These are phyloP conservation scores for Hyparrhenia diplandra DNA, from an alignment of 176 grass and related monocot species.

Conservation along the genomic window DNA sequence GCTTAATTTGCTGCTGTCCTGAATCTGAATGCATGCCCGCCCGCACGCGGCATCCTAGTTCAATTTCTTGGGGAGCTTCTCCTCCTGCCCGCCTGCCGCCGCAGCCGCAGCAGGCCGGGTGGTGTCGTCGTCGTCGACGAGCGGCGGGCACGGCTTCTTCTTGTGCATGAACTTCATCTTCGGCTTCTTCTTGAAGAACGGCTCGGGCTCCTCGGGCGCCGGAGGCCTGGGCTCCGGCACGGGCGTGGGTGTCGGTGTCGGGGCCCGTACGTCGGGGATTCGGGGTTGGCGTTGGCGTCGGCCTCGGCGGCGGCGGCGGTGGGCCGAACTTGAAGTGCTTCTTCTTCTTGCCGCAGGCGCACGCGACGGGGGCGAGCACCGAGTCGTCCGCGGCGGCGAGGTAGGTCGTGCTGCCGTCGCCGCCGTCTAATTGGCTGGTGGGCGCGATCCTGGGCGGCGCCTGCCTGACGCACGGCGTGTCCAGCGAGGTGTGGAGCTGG, in stretches of 20 bases:
- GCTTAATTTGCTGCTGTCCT: background rate
- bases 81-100: background rate
- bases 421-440: background rate
- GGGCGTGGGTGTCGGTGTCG: constrained; percentile 13
- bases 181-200: constrained; percentile 52
- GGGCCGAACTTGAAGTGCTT: constrained; percentile 49
- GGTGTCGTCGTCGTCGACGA: constrained; percentile 20
- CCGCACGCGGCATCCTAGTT: background rate
- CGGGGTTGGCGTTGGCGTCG: background rate
- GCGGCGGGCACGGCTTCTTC: constrained; percentile 64
- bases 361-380: constrained; percentile 25
- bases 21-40: background rate
- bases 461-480: constrained; percentile 48
- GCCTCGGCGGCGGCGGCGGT: constrained; percentile 45
- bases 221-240: constrained; percentile 22
- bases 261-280: constrained; percentile 30
- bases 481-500: constrained; percentile 44
- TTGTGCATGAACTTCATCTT: constrained; percentile 55
- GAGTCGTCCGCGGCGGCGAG: constrained; percentile 21
- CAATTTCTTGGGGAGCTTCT: background rate
- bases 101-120: background rate
- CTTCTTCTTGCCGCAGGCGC: constrained; percentile 48
- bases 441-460: constrained; percentile 42
- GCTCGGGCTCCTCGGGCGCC: constrained; percentile 29
- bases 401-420: background rate